These are phyloP conservation scores for Suhomyces maxii DNA, from an alignment of 1,139 yeast species.

Conservation along the genomic window DNA sequence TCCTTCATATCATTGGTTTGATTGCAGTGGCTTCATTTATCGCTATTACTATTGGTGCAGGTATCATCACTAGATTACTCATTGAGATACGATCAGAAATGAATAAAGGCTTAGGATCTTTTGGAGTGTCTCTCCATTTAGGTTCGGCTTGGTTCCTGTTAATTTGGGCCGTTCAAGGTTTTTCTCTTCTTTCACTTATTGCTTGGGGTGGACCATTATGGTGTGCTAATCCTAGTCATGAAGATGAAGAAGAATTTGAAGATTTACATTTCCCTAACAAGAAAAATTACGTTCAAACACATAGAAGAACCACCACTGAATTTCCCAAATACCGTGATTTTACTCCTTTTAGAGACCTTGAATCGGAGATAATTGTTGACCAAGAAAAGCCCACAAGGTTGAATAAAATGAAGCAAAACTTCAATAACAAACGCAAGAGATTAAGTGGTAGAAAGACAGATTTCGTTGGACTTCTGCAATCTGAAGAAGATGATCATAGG, in stretches of 20 bases:
- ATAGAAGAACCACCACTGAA: slow-evolving; percentile 3
- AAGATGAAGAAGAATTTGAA: slow-evolving; percentile 23
- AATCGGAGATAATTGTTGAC: slow-evolving; percentile 1
- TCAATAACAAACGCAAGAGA: slow-evolving; percentile 5
- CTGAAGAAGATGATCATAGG: slow-evolving; percentile 1
- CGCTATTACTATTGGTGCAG: slow-evolving; percentile 28
- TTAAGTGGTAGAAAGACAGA: slow-evolving; percentile 5
- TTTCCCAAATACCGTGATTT: slow-evolving; percentile 3
- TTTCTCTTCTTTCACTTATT: slow-evolving; percentile 20
- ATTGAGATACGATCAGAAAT: slow-evolving; percentile 29
- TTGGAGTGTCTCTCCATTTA: slow-evolving; percentile 43
- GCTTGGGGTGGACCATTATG: slow-evolving; percentile 47
- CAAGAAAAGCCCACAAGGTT: slow-evolving; percentile 1
- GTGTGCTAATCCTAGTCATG: slow-evolving; percentile 43
- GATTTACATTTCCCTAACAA: slow-evolving; percentile 6
- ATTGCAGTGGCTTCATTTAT: slow-evolving; percentile 36
- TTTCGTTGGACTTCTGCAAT: not conserved
- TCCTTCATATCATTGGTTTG: slow-evolving; percentile 33
- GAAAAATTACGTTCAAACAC: slow-evolving; percentile 1
- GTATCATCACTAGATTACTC: slow-evolving; percentile 28
- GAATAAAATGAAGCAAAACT: slow-evolving; percentile 4
- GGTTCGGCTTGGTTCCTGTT: slow-evolving; percentile 45
- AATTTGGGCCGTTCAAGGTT: slow-evolving; percentile 36
- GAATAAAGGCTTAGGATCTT: slow-evolving; percentile 34
- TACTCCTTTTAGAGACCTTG: slow-evolving; percentile 7